phyloP scores from a whole-genome alignment of 257 asterid genomes.

The Solanum sejunctum region DNA sequence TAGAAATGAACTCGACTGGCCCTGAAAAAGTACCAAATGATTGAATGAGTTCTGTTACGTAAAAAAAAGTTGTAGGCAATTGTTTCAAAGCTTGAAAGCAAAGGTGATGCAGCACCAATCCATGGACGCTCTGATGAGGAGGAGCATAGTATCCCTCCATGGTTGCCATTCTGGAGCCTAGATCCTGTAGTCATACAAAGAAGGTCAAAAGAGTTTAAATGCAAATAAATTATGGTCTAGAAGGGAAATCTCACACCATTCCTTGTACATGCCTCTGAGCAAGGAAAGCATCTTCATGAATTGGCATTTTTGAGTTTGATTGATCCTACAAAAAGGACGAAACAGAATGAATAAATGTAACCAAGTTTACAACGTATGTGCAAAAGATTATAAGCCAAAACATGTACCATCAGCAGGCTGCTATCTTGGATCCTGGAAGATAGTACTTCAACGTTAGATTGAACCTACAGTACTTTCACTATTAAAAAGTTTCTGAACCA shows the following conservation, averaged over 20 bases:
- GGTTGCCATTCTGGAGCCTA: slow-evolving; percentile 8
- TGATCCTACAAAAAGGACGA: slow-evolving; percentile 13
- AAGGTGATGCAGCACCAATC: slow-evolving; percentile 5
- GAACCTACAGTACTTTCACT: slow-evolving; percentile 8
- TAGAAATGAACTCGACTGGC: slow-evolving; percentile 15
- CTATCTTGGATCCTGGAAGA: slow-evolving; percentile 14
- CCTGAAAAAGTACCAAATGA: slow-evolving; percentile 10
- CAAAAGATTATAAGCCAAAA: not conserved
- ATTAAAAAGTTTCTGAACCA: not conserved
- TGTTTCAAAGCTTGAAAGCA: not conserved
- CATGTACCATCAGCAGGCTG: slow-evolving; percentile 18
- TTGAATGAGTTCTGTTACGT: not conserved
- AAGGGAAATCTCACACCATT: slow-evolving; percentile 10
- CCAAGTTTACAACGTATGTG: not conserved
- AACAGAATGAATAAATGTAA: not conserved
- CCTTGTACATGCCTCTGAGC: slow-evolving; percentile 21
- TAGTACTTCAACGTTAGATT: slow-evolving; percentile 10
- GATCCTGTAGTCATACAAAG: slow-evolving; percentile 8
- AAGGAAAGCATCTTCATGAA: slow-evolving; percentile 9
- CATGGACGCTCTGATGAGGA: slow-evolving; percentile 17
- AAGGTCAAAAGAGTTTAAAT: not conserved
- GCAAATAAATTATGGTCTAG: not conserved
- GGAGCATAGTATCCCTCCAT: slow-evolving; percentile 9
- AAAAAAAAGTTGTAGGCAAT: not conserved
- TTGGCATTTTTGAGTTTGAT: slow-evolving; percentile 8